Percentiles rank a stretch among this genome's conserved stretches.
Conservation (phyloP, 805 yeast genomes). For the Saccharomycopsis sp. region DNA sequence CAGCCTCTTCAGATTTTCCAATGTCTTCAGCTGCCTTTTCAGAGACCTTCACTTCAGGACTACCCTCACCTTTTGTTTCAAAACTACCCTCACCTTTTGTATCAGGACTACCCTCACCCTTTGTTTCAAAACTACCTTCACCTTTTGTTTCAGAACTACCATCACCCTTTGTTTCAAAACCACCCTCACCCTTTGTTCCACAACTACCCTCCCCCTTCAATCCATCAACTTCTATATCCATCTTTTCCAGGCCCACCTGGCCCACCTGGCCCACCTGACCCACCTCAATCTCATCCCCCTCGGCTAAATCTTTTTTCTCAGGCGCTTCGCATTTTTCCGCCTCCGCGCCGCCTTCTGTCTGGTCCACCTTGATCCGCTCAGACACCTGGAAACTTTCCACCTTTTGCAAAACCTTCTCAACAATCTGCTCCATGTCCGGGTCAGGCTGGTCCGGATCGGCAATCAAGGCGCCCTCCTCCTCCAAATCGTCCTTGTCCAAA, state of each 20-base stretch:
- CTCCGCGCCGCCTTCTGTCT: background rate
- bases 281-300: background rate
- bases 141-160: background rate
- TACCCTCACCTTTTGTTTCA: background rate
- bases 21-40: conserved; percentile 22
- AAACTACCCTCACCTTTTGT: background rate
- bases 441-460: conserved; percentile 32
- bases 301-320: conserved; percentile 5
- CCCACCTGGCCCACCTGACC: background rate
- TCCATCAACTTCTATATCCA: too few species aligned
- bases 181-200: too few species aligned
- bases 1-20: conserved; percentile 21
- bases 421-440: conserved; percentile 19
- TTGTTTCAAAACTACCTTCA: background rate
- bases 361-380: background rate
- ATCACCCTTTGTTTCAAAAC: too few species aligned
- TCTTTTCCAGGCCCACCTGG: too few species aligned
- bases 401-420: conserved; percentile 18
- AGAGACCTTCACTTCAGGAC: background rate
- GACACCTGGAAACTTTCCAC: conserved; percentile 14
- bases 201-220: too few species aligned
- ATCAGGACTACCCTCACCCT: background rate
- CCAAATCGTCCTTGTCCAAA: conserved; percentile 34
- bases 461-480: conserved; percentile 50
- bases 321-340: background rate